phyloP scores from a whole-genome alignment of 2,329 filamentous ascomycete species.

The Aureobasidium mangrovei region DNA sequence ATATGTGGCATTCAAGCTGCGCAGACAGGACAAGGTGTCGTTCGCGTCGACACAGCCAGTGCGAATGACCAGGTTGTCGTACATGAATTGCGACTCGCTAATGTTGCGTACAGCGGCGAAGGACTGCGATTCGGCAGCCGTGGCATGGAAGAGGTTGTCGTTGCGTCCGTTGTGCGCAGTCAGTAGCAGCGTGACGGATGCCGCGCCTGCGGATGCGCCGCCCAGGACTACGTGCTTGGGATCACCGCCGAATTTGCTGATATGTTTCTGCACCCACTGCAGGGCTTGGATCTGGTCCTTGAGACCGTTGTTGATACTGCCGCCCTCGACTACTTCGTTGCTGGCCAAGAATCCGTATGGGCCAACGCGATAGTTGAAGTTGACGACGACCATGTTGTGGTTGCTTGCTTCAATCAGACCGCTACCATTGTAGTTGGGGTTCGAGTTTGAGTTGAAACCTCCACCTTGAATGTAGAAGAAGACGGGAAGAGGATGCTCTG shows the following conservation, averaged over 20 bases:
- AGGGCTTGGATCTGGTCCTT: conserved; percentile 61
- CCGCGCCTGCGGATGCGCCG: conserved; percentile 60
- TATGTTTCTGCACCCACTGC: conserved; percentile 60
- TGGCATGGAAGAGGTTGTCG: conserved; percentile 44
- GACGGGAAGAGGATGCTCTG: conserved; percentile 51
- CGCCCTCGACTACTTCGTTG: conserved; percentile 41
- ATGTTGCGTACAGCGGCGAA: conserved; percentile 43
- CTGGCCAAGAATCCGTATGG: conserved; percentile 63
- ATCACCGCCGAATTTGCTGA: conserved; percentile 59
- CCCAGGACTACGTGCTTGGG: conserved; percentile 59
- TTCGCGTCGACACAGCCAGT: conserved; percentile 35
- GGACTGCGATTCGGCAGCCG: conserved; percentile 46
- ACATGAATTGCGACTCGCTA: conserved; percentile 42
- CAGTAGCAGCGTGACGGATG: conserved; percentile 56
- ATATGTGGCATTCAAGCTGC: conserved; percentile 33
- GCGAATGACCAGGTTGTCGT: conserved; percentile 43
- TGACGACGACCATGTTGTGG: conserved; percentile 58
- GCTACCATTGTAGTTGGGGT: conserved; percentile 49
- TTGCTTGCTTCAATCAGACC: conserved; percentile 52
- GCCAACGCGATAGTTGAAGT: conserved; percentile 68
- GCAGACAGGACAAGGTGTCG: conserved; percentile 43
- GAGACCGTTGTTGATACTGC: conserved; percentile 59
- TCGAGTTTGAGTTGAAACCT: conserved; percentile 39
- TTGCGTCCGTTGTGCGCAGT: conserved; percentile 43
- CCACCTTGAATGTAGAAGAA: conserved; percentile 48